Evolutionary conservation across 768 basidiomycete species (phyloP).

Genomic region (Mycena maculata): DNA sequence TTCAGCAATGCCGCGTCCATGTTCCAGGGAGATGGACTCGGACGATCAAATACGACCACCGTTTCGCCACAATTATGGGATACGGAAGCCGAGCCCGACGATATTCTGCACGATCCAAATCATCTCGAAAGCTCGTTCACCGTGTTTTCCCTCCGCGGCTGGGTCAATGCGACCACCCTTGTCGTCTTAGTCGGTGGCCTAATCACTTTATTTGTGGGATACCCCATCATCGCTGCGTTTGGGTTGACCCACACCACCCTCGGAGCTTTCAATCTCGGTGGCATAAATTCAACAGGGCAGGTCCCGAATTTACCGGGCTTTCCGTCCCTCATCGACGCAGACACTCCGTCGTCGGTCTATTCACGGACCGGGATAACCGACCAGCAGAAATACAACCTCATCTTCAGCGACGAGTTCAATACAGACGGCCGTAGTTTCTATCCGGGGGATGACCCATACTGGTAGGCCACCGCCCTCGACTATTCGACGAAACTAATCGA

Average conservation of each 20-base stretch:
- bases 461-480: constrained; percentile 42
- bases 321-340: constrained; percentile 77
- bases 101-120: constrained; percentile 75
- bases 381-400: constrained; percentile 56
- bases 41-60: constrained; percentile 49
- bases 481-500: neutral
- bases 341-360: constrained; percentile 73
- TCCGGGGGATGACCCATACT: constrained; percentile 84
- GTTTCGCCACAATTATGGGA: constrained; percentile 64
- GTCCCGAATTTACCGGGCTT: constrained; percentile 68
- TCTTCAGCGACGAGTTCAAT: constrained; percentile 78
- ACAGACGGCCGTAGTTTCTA: constrained; percentile 72
- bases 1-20: constrained; percentile 34
- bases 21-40: neutral
- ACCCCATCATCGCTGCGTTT: constrained; percentile 64
- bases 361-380: constrained; percentile 51
- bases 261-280: constrained; percentile 79
- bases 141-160: constrained; percentile 70
- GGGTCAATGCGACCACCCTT: constrained; percentile 69
- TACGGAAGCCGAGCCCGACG: constrained; percentile 71
- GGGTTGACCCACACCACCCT: neutral
- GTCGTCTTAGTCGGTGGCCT: constrained; percentile 65
- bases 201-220: constrained; percentile 76
- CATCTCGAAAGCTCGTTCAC: constrained; percentile 54
- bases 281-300: constrained; percentile 80